These are phyloP conservation scores for Colletotrichum falcatum DNA, from an alignment of 2,329 filamentous ascomycete genomes.

Conservation along the genomic window DNA sequence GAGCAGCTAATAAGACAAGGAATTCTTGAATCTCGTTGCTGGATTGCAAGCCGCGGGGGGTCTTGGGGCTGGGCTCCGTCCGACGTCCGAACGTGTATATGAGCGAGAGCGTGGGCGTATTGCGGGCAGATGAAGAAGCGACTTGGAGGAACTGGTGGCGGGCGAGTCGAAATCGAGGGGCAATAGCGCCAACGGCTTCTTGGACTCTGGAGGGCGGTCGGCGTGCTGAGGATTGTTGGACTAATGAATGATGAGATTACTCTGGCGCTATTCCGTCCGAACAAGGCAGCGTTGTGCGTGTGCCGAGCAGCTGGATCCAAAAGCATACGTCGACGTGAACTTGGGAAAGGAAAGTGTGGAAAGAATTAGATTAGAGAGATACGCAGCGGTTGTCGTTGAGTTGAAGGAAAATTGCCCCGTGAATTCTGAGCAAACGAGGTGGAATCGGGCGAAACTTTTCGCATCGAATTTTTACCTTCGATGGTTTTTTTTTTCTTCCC, in stretches of 20 bases:
- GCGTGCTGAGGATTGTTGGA: constrained; percentile 27
- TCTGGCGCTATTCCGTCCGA: constrained; percentile 10
- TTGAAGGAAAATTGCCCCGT: constrained; percentile 20
- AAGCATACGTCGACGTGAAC: too few species aligned
- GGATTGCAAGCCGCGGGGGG: constrained; percentile 6
- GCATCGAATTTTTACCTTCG: constrained; percentile 12
- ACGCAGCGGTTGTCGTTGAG: background rate
- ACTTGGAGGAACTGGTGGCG: constrained; percentile 14
- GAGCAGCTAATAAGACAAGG: constrained; percentile 5
- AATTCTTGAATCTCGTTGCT: constrained; percentile 18
- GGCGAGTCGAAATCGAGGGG: constrained; percentile 37
- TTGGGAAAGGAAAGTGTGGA: background rate
- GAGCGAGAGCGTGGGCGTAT: background rate
- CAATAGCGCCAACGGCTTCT: constrained; percentile 20
- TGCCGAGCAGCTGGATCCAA: constrained; percentile 12
- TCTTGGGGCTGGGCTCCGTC: constrained; percentile 1
- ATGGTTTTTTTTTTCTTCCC: constrained; percentile 8
- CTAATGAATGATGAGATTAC: constrained; percentile 28
- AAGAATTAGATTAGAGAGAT: background rate
- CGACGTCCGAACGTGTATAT: background rate
- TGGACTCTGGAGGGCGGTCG: constrained; percentile 9
- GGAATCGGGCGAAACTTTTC: constrained; percentile 39
- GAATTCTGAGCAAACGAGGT: constrained; percentile 35
- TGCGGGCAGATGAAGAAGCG: background rate
- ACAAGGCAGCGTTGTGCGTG: constrained; percentile 5